Conservation (phyloP, 148 eudicot species). For the Chenopodium quinoa region DNA sequence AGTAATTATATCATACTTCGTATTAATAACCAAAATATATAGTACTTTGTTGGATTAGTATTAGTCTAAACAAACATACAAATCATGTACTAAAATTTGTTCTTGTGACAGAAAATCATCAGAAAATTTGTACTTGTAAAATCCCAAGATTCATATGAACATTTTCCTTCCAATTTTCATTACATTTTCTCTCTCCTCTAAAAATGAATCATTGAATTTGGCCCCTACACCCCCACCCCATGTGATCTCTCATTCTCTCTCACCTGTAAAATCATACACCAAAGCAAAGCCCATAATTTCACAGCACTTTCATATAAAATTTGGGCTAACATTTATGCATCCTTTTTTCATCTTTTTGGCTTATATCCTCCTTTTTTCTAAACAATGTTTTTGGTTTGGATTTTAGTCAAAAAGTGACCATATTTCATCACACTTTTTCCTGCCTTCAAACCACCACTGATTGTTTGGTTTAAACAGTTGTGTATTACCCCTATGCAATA, state of each 20-base stretch:
- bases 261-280: background rate
- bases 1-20: no score
- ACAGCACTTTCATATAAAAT: background rate
- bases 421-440: background rate
- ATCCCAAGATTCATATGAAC: background rate
- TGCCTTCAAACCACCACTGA: background rate
- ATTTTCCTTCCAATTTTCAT: no score
- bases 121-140: background rate
- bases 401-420: slow-evolving; percentile 6
- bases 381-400: background rate
- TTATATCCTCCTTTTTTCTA: background rate
- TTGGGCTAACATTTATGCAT: background rate
- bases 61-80: background rate
- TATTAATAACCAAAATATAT: no score
- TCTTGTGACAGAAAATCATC: background rate
- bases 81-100: no score
- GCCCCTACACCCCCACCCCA: slow-evolving; percentile 7
- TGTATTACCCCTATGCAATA: background rate
- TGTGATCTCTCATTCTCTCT: background rate
- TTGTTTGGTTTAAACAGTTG: background rate
- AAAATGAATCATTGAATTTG: background rate
- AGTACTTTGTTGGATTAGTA: background rate
- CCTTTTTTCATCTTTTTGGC: background rate
- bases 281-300: background rate
- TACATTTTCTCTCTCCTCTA: no score